Percentiles rank a stretch among this genome's conserved stretches.
phyloP scores from a whole-genome alignment of 257 asterid genomes.

The Nicotiana undulata region DNA sequence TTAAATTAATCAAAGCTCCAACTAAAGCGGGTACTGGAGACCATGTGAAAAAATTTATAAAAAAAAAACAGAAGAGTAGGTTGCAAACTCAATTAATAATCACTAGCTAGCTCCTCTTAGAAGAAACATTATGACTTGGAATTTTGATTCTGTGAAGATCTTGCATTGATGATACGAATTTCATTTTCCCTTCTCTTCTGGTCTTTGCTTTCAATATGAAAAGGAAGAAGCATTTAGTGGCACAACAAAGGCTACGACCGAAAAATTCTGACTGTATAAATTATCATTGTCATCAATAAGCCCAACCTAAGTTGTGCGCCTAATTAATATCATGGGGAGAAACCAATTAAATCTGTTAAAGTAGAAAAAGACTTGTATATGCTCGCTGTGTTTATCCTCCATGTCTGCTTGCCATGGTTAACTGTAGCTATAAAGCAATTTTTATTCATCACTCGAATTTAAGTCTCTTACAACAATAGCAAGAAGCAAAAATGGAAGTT shows the following conservation, averaged over 20 bases:
- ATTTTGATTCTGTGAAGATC: background rate
- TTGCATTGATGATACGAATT: background rate
- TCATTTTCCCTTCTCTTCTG: background rate
- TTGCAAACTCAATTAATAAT: background rate
- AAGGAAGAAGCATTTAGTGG: conserved; percentile 2
- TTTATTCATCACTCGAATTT: background rate
- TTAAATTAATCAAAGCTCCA: no score
- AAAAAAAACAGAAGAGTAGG: background rate
- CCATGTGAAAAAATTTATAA: no score
- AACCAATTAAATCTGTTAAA: background rate
- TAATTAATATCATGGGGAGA: background rate
- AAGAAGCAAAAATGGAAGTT: background rate
- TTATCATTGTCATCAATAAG: background rate
- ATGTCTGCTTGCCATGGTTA: background rate
- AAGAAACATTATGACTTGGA: background rate
- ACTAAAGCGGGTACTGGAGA: no score
- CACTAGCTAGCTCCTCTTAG: background rate
- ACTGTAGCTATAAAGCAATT: background rate
- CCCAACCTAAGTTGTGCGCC: conserved; percentile 1
- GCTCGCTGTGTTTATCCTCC: background rate
- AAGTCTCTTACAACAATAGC: background rate
- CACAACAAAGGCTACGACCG: background rate
- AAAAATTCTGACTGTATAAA: background rate
- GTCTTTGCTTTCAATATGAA: background rate
- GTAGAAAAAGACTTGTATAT: background rate